Conservation (phyloP, 2,329 filamentous ascomycete species). For the Aspergillus bombycis region DNA sequence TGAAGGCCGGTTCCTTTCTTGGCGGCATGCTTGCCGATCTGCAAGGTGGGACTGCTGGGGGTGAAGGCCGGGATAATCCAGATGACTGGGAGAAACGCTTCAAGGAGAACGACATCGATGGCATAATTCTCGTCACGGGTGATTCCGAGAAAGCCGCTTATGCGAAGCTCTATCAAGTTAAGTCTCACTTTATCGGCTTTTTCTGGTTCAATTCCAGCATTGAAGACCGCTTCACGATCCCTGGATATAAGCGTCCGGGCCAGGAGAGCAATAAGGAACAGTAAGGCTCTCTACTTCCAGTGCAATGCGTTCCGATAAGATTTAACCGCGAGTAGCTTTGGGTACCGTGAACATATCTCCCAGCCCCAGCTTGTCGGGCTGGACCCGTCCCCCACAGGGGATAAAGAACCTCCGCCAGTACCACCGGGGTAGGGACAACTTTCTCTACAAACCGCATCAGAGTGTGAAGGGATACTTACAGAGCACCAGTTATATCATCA, state of each 20-base stretch:
- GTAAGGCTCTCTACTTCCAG: neutral
- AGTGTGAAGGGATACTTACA: slow-evolving; percentile 27
- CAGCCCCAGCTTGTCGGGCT: slow-evolving; percentile 45
- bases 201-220: neutral
- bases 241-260: slow-evolving; percentile 1
- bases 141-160: neutral
- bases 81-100: slow-evolving; percentile 9
- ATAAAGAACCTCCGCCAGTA: slow-evolving; percentile 9
- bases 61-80: slow-evolving; percentile 18
- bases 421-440: slow-evolving; percentile 32
- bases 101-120: slow-evolving; percentile 5
- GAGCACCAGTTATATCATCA: slow-evolving; percentile 30
- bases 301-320: neutral
- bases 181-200: neutral
- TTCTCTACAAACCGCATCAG: no score
- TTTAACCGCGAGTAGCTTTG: slow-evolving; percentile 37
- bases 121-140: neutral
- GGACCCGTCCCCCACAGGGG: slow-evolving; percentile 19
- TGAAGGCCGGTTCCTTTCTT: neutral
- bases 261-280: neutral
- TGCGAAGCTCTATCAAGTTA: neutral
- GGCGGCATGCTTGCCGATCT: slow-evolving; percentile 18
- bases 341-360: slow-evolving; percentile 48
- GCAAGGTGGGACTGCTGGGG: slow-evolving; percentile 1
- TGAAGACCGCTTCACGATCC: slow-evolving; percentile 4